phyloP scores from a whole-genome alignment of 2,329 filamentous ascomycete species.

The Dactylellina leptospora region DNA sequence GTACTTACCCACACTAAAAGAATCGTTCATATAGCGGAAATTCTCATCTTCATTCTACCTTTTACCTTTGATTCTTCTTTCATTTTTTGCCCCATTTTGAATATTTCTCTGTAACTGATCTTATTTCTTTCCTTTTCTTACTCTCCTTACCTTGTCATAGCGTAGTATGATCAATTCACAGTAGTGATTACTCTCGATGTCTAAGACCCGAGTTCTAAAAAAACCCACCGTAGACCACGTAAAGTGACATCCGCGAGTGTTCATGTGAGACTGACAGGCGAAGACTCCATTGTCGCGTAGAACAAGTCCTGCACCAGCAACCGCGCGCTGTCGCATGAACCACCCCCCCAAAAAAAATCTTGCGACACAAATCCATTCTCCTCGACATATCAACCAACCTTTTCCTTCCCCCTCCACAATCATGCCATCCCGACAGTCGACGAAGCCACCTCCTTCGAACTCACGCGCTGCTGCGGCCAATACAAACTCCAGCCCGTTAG shows the following conservation, averaged over 20 bases:
- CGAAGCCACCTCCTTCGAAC: slow-evolving; percentile 28
- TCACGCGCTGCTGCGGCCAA: slow-evolving; percentile 5
- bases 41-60: slow-evolving; percentile 6
- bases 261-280: background rate
- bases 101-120: slow-evolving; percentile 13
- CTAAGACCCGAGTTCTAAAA: background rate
- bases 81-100: too few species aligned
- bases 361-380: background rate
- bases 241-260: too few species aligned
- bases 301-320: background rate
- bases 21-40: slow-evolving; percentile 35
- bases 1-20: slow-evolving; percentile 26
- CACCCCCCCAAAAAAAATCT: background rate
- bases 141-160: slow-evolving; percentile 18
- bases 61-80: slow-evolving; percentile 9
- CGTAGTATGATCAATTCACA: slow-evolving; percentile 41
- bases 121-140: slow-evolving; percentile 8
- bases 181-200: slow-evolving; percentile 9
- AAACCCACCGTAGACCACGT: background rate
- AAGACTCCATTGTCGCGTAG: background rate
- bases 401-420: background rate
- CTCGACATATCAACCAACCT: background rate
- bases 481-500: slow-evolving; percentile 26
- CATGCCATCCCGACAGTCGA: slow-evolving; percentile 29
- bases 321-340: background rate